Conservation (phyloP, 2,329 filamentous ascomycete genomes). For the Exophiala phaeomuriformis region DNA sequence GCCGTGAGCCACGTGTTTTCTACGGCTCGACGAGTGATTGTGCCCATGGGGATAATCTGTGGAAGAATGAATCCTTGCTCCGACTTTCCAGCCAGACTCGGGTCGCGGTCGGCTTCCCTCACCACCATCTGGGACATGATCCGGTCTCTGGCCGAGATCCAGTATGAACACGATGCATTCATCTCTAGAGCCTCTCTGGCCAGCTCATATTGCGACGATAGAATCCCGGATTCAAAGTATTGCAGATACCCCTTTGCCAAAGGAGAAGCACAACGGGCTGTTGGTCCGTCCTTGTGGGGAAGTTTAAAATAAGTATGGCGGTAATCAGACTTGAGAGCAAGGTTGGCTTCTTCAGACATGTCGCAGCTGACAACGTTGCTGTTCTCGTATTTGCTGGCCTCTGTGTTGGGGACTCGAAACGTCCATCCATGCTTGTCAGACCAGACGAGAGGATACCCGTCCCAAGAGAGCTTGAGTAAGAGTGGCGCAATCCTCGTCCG, state of each 20-base stretch:
- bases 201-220: constrained; percentile 81
- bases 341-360: constrained; percentile 66
- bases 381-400: constrained; percentile 58
- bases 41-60: constrained; percentile 97
- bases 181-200: constrained; percentile 94
- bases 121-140: constrained; percentile 96
- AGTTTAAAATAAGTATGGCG: constrained; percentile 76
- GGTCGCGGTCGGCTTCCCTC: constrained; percentile 58
- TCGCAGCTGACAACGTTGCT: constrained; percentile 68
- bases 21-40: constrained; percentile 85
- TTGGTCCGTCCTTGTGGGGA: constrained; percentile 89
- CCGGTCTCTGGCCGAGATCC: constrained; percentile 90
- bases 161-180: constrained; percentile 98
- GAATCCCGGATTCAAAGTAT: constrained; percentile 82
- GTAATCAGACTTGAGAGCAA: constrained; percentile 58
- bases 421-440: constrained; percentile 91
- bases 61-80: constrained; percentile 80
- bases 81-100: constrained; percentile 23
- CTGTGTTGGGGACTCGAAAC: constrained; percentile 62
- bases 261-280: constrained; percentile 74
- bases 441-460: constrained; percentile 84
- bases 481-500: constrained; percentile 82
- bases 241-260: constrained; percentile 83
- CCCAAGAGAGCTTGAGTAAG: constrained; percentile 77
- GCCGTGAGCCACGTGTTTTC: constrained; percentile 98